Evolutionary conservation across 1,284 basidiomycete species (phyloP), one percentile per base, ranked within the genome.

Genomic region (Trametes hirsuta): DNA sequence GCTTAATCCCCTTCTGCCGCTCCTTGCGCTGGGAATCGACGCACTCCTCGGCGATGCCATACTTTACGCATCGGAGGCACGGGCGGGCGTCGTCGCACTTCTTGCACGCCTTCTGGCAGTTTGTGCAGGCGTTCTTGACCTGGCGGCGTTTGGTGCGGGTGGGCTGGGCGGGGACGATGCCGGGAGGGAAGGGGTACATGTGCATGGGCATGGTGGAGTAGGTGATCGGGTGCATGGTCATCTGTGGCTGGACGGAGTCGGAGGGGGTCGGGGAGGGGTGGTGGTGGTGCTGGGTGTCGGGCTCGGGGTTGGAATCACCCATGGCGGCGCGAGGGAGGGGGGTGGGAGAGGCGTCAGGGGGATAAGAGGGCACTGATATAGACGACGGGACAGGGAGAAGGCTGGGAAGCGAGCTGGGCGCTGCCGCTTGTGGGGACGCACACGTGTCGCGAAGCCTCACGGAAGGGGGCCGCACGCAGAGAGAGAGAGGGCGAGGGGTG

Each of bases 51-150:
- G 84, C 80, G 64, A 90, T 82, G 70, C 91, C 91, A 69, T 94
- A 94, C 77, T 90, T 92, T 74, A 93, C 87, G 69, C 92, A 94
- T 65, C 92, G 88, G 65, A 91, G 85, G 74, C 93, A 94, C 61
- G 92, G 92, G 59, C 92, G 82, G 61, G 88, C 90, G 69, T 93
- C 90, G 77, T 94, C 93, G 74, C 93, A 94, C 75, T 93, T 93
- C 81, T 94, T 94, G 82, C 91, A 94, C 1, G 93, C 90, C 74
- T 91, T 92, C 75, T 94, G 92, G 72, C 92, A 94, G 69, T 91
- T 91, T 47, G 90, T 91, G 76, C 92, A 94, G 55, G 92, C 92
- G 68, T 93, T 94, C 84, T 94, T 94, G 79, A 94, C 93, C 72
- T 94, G 92, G 62, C 88, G 83, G 66, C 92, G 89, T 76, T 94